A percentile compares a stretch with the other conserved stretches of the same genome.
Evolutionary conservation across 2,329 filamentous ascomycete species (phyloP).

Genomic region (Westerdykella aurantiaca): DNA sequence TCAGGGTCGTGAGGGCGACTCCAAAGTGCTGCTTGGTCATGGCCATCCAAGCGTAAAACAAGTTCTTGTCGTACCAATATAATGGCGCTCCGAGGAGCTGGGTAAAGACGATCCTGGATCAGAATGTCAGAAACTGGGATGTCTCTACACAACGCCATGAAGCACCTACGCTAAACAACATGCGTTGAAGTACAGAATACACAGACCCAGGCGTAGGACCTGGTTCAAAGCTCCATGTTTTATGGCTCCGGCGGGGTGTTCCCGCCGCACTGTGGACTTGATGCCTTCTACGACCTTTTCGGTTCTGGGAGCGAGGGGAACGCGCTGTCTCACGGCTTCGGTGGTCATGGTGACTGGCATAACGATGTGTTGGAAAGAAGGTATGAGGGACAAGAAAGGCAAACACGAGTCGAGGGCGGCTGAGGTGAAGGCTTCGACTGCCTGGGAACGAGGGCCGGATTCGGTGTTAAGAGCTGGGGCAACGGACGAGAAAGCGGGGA

Average conservation of each 20-base stretch:
- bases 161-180: slow-evolving; percentile 38
- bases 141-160: slow-evolving; percentile 5
- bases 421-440: background rate
- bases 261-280: slow-evolving; percentile 9
- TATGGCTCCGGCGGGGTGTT: slow-evolving; percentile 34
- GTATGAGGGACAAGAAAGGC: slow-evolving; percentile 3
- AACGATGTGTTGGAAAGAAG: slow-evolving; percentile 3
- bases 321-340: slow-evolving; percentile 28
- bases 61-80: slow-evolving; percentile 66
- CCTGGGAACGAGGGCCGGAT: background rate
- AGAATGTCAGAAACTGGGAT: slow-evolving; percentile 19
- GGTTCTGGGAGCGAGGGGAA: slow-evolving; percentile 19
- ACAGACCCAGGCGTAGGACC: slow-evolving; percentile 40
- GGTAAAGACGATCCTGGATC: slow-evolving; percentile 50
- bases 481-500: background rate
- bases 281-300: slow-evolving; percentile 6
- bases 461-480: slow-evolving; percentile 6
- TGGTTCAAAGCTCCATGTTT: slow-evolving; percentile 42
- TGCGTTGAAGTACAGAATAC: slow-evolving; percentile 43
- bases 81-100: slow-evolving; percentile 69
- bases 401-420: background rate
- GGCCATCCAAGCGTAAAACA: slow-evolving; percentile 80
- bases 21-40: slow-evolving; percentile 82
- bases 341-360: slow-evolving; percentile 20
- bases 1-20: slow-evolving; percentile 69